Conservation (phyloP, 148 eudicot genomes). For the Spergularia bocconei region DNA sequence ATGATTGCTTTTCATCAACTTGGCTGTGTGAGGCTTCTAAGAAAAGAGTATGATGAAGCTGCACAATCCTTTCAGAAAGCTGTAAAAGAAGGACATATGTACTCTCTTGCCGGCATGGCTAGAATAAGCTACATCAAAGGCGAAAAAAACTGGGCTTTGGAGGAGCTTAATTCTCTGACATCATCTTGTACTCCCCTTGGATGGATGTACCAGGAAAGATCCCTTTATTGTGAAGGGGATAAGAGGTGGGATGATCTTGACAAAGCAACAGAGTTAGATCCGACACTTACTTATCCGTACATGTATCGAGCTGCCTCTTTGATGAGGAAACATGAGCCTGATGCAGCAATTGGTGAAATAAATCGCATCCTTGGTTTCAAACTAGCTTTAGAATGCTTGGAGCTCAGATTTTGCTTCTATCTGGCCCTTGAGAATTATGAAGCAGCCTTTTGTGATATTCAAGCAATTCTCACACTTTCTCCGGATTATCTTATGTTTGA, state of each 20-base stretch:
- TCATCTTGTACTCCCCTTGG: slow-evolving; percentile 55
- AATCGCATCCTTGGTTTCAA: slow-evolving; percentile 85
- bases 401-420: slow-evolving; percentile 80
- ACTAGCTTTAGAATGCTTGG: slow-evolving; percentile 86
- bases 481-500: slow-evolving; percentile 83
- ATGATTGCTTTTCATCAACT: slow-evolving; percentile 72
- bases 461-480: slow-evolving; percentile 82
- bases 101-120: slow-evolving; percentile 75
- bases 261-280: slow-evolving; percentile 83
- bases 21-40: slow-evolving; percentile 74
- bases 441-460: slow-evolving; percentile 78
- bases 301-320: slow-evolving; percentile 78
- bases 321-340: slow-evolving; percentile 62
- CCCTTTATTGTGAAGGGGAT: slow-evolving; percentile 67
- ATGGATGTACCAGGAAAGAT: slow-evolving; percentile 97
- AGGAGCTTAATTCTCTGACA: slow-evolving; percentile 57
- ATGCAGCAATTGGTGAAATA: slow-evolving; percentile 70
- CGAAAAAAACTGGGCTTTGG: slow-evolving; percentile 51
- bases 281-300: slow-evolving; percentile 88
- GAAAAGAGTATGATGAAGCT: slow-evolving; percentile 79
- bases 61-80: slow-evolving; percentile 63
- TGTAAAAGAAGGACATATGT: slow-evolving; percentile 62
- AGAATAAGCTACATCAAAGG: slow-evolving; percentile 63
- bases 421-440: slow-evolving; percentile 68
- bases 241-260: slow-evolving; percentile 63